phyloP scores from a whole-genome alignment of 768 basidiomycete genomes.

The Rhizopogon salebrosus region DNA sequence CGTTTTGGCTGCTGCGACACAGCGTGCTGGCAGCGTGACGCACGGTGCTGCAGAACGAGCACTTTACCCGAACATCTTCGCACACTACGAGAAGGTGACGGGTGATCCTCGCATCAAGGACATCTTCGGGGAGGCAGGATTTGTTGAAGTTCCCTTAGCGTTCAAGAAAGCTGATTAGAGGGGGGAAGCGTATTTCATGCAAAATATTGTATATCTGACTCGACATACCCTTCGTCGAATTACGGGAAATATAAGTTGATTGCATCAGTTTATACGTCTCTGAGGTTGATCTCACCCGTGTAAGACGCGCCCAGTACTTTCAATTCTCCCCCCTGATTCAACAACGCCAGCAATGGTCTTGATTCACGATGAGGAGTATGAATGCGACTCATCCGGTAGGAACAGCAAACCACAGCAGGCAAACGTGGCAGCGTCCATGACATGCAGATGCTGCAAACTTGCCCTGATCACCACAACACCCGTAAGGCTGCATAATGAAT shows the following conservation, averaged over 20 bases:
- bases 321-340: slow-evolving; percentile 43
- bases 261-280: too few relatives aligned
- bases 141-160: slow-evolving; percentile 14
- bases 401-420: slow-evolving; percentile 20
- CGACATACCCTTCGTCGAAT: too few relatives aligned
- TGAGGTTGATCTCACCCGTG: too few relatives aligned
- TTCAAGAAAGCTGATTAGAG: slow-evolving; percentile 4
- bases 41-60: slow-evolving; percentile 23
- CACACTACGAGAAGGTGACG: slow-evolving; percentile 19
- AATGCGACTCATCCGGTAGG: slow-evolving; percentile 22
- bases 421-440: slow-evolving; percentile 56
- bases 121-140: slow-evolving; percentile 11
- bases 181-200: neutral
- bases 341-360: slow-evolving; percentile 35
- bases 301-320: too few relatives aligned
- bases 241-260: too few relatives aligned
- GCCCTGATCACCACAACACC: slow-evolving; percentile 65
- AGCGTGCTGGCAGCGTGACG: slow-evolving; percentile 17
- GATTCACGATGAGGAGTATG: slow-evolving; percentile 61
- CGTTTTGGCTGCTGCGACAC: slow-evolving; percentile 15
- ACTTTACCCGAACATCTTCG: slow-evolving; percentile 19
- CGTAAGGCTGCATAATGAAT: slow-evolving; percentile 79
- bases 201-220: neutral
- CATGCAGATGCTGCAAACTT: slow-evolving; percentile 80
- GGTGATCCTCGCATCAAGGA: slow-evolving; percentile 11